Conservation (phyloP, 768 basidiomycete species). For the Termitomyces titanicus region DNA sequence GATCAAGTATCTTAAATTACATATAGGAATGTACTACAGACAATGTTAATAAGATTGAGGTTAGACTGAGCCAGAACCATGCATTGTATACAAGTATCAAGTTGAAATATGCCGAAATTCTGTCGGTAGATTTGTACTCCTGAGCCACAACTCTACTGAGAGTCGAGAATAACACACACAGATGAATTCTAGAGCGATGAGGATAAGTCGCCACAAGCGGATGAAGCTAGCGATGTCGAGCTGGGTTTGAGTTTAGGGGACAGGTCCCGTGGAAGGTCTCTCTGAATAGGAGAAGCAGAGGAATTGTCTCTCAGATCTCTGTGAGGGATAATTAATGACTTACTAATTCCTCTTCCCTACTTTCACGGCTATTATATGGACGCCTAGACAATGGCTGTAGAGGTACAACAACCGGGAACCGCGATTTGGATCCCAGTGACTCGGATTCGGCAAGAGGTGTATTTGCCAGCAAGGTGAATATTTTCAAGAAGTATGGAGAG, state of each 20-base stretch:
- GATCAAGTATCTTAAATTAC: too few relatives aligned
- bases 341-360: slow-evolving; percentile 3
- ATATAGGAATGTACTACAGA: too few relatives aligned
- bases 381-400: slow-evolving; percentile 18
- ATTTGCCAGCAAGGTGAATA: slow-evolving; percentile 31
- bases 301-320: too few relatives aligned
- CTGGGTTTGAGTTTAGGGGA: background rate
- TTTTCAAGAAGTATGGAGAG: slow-evolving; percentile 19
- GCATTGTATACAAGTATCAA: too few relatives aligned
- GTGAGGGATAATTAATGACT: too few relatives aligned
- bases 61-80: too few relatives aligned
- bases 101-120: too few relatives aligned
- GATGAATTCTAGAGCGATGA: background rate
- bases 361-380: background rate
- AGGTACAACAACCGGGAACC: slow-evolving; percentile 18
- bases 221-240: too few relatives aligned
- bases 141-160: background rate
- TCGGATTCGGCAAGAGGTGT: slow-evolving; percentile 33
- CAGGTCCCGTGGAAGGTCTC: background rate
- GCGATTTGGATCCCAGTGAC: slow-evolving; percentile 11
- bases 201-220: background rate
- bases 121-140: background rate
- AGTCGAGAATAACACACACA: background rate
- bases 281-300: background rate
- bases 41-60: too few relatives aligned